Percentiles rank a stretch among this genome's conserved stretches.
phyloP scores from a whole-genome alignment of 176 grass and related monocot species.

The Carex cristatella region DNA sequence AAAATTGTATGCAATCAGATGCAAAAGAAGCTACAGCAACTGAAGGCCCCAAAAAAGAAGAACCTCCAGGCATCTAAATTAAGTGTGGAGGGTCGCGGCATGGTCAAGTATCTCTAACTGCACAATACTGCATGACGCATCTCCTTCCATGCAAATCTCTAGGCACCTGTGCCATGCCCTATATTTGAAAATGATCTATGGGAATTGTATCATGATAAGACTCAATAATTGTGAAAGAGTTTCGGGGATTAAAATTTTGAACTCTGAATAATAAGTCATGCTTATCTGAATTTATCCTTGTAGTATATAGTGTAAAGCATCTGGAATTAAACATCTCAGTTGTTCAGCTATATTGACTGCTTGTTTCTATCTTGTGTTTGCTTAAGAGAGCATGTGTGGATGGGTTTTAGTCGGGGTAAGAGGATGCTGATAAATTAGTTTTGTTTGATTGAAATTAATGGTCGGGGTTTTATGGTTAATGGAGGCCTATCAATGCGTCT shows the following conservation, averaged over 20 bases:
- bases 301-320: constrained; percentile 18
- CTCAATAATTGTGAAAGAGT: neutral
- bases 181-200: neutral
- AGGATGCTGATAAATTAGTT: too few species aligned
- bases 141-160: neutral
- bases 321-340: neutral
- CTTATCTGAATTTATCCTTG: constrained; percentile 24
- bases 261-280: constrained; percentile 29
- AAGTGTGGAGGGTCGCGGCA: constrained; percentile 89
- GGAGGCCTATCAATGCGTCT: too few species aligned
- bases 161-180: neutral
- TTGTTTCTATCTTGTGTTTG: too few species aligned
- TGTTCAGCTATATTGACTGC: neutral
- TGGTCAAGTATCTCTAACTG: constrained; percentile 79
- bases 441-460: too few species aligned
- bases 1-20: constrained; percentile 42
- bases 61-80: constrained; percentile 90
- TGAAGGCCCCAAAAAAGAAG: constrained; percentile 90
- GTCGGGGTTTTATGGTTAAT: too few species aligned
- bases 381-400: too few species aligned
- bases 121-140: neutral
- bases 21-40: constrained; percentile 87
- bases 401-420: too few species aligned
- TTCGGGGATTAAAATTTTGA: neutral
- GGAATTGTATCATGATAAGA: neutral